phyloP scores from a whole-genome alignment of 768 basidiomycete genomes.

The Fistulinella prunicolor region DNA sequence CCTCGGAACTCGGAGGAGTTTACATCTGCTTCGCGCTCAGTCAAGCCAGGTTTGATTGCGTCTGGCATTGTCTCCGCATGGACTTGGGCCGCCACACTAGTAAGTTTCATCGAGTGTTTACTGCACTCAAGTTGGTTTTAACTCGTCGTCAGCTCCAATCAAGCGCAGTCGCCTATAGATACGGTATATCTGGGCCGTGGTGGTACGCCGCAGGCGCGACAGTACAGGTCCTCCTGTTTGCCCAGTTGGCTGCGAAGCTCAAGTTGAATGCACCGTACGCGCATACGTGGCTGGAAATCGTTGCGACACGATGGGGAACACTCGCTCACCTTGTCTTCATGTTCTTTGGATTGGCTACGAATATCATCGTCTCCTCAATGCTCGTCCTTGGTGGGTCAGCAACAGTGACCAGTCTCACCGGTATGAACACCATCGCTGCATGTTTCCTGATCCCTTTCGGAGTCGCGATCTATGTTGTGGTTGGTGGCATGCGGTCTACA shows the following conservation, averaged over 20 bases:
- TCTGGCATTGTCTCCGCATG: conserved; percentile 45
- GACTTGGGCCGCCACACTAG: conserved; percentile 59
- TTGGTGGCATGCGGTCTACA: conserved; percentile 76
- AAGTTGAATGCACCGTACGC: conserved; percentile 60
- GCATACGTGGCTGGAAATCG: conserved; percentile 58
- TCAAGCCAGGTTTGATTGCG: too few relatives aligned
- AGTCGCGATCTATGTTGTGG: conserved; percentile 41
- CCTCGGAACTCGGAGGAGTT: too few relatives aligned
- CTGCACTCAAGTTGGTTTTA: too few relatives aligned
- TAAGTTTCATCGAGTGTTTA: too few relatives aligned
- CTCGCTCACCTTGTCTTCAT: conserved; percentile 47
- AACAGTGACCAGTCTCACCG: conserved; percentile 43
- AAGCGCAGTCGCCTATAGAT: conserved; percentile 50
- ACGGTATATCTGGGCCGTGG: conserved; percentile 33
- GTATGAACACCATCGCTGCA: conserved; percentile 44
- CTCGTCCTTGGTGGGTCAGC: conserved; percentile 48
- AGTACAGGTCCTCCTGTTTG: conserved; percentile 52
- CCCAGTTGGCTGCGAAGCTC: conserved; percentile 51
- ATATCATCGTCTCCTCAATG: conserved; percentile 50
- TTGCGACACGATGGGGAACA: conserved; percentile 47
- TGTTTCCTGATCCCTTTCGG: conserved; percentile 46
- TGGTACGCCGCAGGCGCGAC: conserved; percentile 54
- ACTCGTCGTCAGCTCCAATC: too few relatives aligned
- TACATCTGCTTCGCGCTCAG: too few relatives aligned
- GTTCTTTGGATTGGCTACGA: conserved; percentile 50